phyloP scores from a whole-genome alignment of 768 basidiomycete genomes.

The Daedaleopsis nitida region DNA sequence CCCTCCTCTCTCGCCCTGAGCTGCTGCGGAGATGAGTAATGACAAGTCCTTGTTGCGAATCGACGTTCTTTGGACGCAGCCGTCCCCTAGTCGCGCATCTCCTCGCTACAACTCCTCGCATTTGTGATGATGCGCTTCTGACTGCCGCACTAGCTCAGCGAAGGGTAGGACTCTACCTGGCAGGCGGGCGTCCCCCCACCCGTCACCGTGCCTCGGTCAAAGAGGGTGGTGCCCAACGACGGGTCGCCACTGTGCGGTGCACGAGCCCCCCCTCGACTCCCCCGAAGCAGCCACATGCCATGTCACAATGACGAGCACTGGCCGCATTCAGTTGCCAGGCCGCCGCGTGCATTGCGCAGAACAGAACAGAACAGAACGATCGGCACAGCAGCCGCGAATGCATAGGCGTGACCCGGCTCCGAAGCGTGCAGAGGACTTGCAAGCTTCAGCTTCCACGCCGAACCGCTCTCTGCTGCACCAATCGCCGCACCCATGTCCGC shows the following conservation, averaged over 20 bases:
- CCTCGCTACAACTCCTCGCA: neutral
- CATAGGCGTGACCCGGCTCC: constrained; percentile 20
- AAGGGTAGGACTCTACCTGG: neutral
- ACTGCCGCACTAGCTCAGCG: neutral
- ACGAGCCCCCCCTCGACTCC: neutral
- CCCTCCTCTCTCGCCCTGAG: constrained; percentile 15
- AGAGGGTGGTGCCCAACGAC: neutral
- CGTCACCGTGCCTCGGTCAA: neutral
- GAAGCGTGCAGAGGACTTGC: constrained; percentile 2
- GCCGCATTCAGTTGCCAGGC: constrained; percentile 9
- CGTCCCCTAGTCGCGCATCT: neutral
- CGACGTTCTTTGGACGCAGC: neutral
- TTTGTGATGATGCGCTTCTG: neutral
- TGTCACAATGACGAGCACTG: neutral
- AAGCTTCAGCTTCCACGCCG: neutral
- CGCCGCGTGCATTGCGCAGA: too few species aligned
- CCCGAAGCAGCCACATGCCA: constrained; percentile 1
- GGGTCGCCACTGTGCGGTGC: neutral
- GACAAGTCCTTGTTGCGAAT: constrained; percentile 4
- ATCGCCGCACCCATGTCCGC: neutral
- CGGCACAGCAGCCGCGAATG: constrained; percentile 15
- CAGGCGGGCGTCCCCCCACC: neutral
- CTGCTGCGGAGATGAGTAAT: constrained; percentile 26
- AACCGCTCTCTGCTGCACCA: too few species aligned
- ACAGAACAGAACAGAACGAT: constrained; percentile 1